Percentiles rank a stretch among this genome's conserved stretches.
These are phyloP conservation scores for Apiospora malaysiana DNA, from an alignment of 2,329 filamentous ascomycete species.

Conservation along the genomic window DNA sequence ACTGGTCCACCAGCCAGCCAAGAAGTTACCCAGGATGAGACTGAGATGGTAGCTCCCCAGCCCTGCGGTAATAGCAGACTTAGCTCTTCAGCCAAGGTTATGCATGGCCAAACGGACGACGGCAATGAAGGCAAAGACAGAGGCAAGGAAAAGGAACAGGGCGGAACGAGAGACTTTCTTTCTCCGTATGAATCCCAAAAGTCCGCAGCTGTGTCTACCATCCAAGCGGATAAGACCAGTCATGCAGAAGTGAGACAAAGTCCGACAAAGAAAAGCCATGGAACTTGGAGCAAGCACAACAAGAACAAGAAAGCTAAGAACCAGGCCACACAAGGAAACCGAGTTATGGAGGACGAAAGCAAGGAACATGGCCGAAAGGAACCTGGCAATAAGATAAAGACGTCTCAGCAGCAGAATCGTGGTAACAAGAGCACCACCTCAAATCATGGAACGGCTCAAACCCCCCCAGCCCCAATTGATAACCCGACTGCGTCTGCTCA, in stretches of 20 bases:
- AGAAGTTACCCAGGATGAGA: neutral
- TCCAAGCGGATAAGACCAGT: neutral
- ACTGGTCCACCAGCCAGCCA: neutral
- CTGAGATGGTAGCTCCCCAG: neutral
- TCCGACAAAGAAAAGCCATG: neutral
- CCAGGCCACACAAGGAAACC: neutral
- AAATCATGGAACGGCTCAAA: neutral
- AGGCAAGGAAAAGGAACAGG: neutral
- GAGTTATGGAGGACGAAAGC: neutral
- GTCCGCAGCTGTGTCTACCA: neutral
- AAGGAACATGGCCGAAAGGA: neutral
- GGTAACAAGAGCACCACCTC: neutral
- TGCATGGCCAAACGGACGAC: neutral
- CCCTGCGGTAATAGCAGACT: neutral
- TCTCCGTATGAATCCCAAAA: neutral
- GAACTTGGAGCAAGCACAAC: neutral
- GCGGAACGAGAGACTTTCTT: neutral
- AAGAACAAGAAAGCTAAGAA: neutral
- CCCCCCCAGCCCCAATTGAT: too few relatives aligned
- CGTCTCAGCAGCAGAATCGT: neutral
- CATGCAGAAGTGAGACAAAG: neutral
- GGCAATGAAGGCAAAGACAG: neutral
- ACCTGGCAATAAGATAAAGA: neutral
- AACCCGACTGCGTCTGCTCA: neutral
- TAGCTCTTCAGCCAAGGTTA: neutral